Base-by-base conservation (phyloP, 2,329 filamentous ascomycete species). In the Sporothrix luriei region DNA sequence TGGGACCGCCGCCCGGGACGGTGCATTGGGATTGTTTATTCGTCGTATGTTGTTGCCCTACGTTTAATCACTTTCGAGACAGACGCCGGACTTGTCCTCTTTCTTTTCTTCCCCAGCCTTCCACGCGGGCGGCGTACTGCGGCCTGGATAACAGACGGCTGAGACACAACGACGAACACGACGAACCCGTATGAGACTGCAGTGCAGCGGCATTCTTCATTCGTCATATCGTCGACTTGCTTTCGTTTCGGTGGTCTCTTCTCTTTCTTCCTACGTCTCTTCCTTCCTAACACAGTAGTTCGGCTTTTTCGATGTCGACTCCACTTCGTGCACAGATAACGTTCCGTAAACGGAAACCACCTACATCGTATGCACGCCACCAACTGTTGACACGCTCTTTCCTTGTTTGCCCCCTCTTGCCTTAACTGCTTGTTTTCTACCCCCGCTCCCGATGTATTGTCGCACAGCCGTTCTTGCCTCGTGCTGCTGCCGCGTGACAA, bases 1-100 rank as follows among this genome's bases (percentile, higher is more conserved):
- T 52, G 40, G n/a, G 21, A 46, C 57, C 57, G 38, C 57, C n/a
- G 38, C 57, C 57, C 55, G 33, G 57, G 33, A 62, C 57, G 57
- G 57, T 46, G 57, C 57, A 62, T 62, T 62, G 38, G 57, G 38
- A 46, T 3, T 11, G 16, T 49, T 14, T 21, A 49, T 49, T 49
- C 1, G 7, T 19, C 9, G 46, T 49, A 49, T 49, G 48, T 49
- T 49, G 33, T 33, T 7, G 33, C 9, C 33, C 6, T 7, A 33
- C 33, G 33, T 33, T 33, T 1, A 33, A 33, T 5, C 6, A 33
- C 4, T 33, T 33, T 33, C 33, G 33, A 33, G 33, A 9, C 33
- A 7, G 33, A 33, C 33, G 7, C 5, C 9, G 33, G 48, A 49
- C 48, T 9, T 49, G 16, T 49, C 16, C 7, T 49, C n/a, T n/a